Evolutionary conservation across 208 protist genomes (phyloP), one percentile per base, ranked within the genome.

Genomic region (Naegleria fowleri): DNA sequence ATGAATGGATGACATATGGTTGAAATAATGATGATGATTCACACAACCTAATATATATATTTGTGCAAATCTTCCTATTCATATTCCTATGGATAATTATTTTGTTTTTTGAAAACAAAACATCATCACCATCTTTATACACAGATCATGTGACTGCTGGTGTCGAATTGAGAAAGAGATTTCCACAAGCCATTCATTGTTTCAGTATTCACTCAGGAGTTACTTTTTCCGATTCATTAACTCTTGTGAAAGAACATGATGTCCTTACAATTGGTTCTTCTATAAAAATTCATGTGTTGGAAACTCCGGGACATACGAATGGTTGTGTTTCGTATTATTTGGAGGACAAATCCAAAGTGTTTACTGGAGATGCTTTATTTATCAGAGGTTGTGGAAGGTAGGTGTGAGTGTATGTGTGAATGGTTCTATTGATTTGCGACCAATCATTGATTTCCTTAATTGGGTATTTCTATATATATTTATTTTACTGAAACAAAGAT

Each of bases 301-400:
- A 86, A 48, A 86, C 83, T 25, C 83, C 83, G 5, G 83, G 83
- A n/a, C 83, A 86, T 33, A 86, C 83, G 4, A 48, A 51, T 86
- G 39, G 40, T n/a, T 48, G 40, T n/a, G 29, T 86, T 6, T 33
- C 39, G 3, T 86, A 41, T 33, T n/a, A 40, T 25, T n/a, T n/a
- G 1, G 39, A 86, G 2, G 83, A 86, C 29, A 38, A 86, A 33
- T 43, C 7, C 3, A 51, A 33, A 16, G 83, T 51, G 0, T 86
- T 86, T 9, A 86, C 83, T 51, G 83, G 83, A 0, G 36, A 48
- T 48, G 36, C 83, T 7, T 51, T 86, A 13, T 86, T 51, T n/a
- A 86, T 86, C 33, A 48, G 83, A 51, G 40, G 40, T 33, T 86
- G 83, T 51, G 83, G 83, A 51, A 86, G 43, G 43, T 48, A 48